Evolutionary conservation across 208 protist species (phyloP), one percentile per base, ranked within the genome.

Genomic region (Trypanosoma conorhini): DNA sequence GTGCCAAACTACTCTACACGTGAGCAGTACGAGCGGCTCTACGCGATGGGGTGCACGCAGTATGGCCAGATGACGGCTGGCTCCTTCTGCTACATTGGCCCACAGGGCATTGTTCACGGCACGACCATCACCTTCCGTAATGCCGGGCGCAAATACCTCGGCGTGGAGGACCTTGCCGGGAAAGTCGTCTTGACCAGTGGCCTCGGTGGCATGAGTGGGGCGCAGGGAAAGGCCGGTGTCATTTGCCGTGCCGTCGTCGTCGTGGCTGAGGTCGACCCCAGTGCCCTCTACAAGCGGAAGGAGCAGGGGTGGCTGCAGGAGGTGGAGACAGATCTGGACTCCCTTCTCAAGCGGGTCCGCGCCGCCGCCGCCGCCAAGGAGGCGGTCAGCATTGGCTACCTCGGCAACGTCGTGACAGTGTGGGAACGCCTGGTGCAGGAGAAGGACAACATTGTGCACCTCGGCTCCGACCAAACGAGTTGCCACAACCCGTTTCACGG

Each of bases 41-140:
- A 87, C 71, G 79, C 78, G 21, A 50, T 82, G 44, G 74, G 75
- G 21, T 61, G 54, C 44, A 72, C 80, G 22, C 86, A 91, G 80
- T 97, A 97, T 67, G 92, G 92, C 26, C 92, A 97, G 71, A 97
- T 97, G 93, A 97, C 93, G n/a, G 93, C 93, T 82, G 93, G 42
- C 42, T 76, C 61, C n/a, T 85, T 69, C 46, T 71, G 58, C 62
- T 82, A 95, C 56, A 96, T 96, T 71, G 91, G 91, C 30, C 80
- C 87, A n/a, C 87, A 94, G 54, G 93, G 93, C 46, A 97, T 97
- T 66, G 93, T 97, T 0, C 92, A 97, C 70, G 93, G 93, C 31
- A 97, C 93, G 3, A 96, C 91, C 26, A 80, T 97, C 13, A 97
- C 91, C 10, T 51, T 97, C 5, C 76, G 95, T 26, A 96, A 96